phyloP scores from a whole-genome alignment of 139 green algal genomes.

The Penium margaritaceum region DNA sequence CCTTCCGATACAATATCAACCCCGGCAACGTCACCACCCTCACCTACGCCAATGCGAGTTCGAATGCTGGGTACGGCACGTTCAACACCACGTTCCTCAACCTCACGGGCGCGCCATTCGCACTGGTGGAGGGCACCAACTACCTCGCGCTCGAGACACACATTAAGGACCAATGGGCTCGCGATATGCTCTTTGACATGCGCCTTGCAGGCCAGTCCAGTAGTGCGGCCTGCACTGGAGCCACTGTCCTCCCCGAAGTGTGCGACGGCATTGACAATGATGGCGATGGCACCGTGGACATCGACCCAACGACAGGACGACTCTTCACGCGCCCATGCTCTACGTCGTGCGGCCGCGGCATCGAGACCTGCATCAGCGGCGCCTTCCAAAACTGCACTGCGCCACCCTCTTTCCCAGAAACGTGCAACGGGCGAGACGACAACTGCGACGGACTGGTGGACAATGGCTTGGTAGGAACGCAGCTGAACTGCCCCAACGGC shows the following conservation, averaged over 20 bases:
- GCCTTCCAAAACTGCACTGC: too few species aligned
- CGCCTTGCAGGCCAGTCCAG: neutral
- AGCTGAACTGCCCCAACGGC: too few species aligned
- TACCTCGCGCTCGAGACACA: constrained; percentile 8
- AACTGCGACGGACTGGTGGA: too few species aligned
- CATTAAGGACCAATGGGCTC: neutral
- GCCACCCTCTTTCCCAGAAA: too few species aligned
- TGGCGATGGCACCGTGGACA: too few species aligned
- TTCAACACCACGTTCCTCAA: neutral
- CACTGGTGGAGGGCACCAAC: constrained; percentile 28
- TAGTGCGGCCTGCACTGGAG: neutral
- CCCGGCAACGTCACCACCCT: neutral
- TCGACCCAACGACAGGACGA: too few species aligned
- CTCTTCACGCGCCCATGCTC: too few species aligned
- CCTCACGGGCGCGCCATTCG: constrained; percentile 4
- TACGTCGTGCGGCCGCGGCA: too few species aligned
- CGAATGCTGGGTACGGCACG: neutral
- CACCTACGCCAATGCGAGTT: neutral
- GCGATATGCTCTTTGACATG: constrained; percentile 7
- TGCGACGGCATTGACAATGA: constrained; percentile 28
- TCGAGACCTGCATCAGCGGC: too few species aligned
- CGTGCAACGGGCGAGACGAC: too few species aligned
- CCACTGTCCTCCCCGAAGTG: neutral
- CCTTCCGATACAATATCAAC: neutral
- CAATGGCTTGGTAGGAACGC: too few species aligned